Evolutionary conservation across 352 stramenopile genomes (phyloP).

Genomic region (Phytophthora meadii): DNA sequence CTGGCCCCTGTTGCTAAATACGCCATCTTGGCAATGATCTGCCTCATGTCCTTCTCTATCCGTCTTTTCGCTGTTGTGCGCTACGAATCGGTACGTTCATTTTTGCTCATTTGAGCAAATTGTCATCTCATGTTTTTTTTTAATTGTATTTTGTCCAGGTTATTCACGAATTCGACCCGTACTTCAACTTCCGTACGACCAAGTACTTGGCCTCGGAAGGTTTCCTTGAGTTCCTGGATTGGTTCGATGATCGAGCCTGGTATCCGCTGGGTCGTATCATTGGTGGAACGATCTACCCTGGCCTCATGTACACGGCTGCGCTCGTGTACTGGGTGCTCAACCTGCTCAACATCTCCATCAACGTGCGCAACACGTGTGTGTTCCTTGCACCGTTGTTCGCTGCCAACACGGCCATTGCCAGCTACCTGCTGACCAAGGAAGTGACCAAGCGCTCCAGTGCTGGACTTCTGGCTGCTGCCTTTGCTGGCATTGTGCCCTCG

Average conservation of each 20-base stretch:
- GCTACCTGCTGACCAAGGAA: constrained; percentile 92
- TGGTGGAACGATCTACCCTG: constrained; percentile 94
- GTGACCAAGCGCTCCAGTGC: constrained; percentile 90
- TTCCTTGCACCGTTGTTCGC: constrained; percentile 93
- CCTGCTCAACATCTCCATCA: constrained; percentile 92
- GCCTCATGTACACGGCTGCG: constrained; percentile 92
- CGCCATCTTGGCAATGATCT: constrained; percentile 93
- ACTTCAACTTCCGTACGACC: constrained; percentile 99
- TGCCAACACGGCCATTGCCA: constrained; percentile 88
- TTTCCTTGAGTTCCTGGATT: constrained; percentile 97
- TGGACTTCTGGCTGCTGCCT: constrained; percentile 91
- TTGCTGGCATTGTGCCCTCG: constrained; percentile 97
- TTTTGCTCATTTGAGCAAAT: background rate
- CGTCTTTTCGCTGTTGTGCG: constrained; percentile 93
- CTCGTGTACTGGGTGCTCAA: constrained; percentile 92
- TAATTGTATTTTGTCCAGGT: constrained; percentile 45
- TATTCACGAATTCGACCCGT: constrained; percentile 94
- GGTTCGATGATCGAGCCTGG: constrained; percentile 97
- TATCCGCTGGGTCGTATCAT: constrained; percentile 94
- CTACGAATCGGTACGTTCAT: constrained; percentile 86
- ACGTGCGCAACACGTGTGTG: constrained; percentile 93
- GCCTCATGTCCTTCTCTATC: constrained; percentile 93
- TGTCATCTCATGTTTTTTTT: too few relatives aligned
- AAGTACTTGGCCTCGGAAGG: constrained; percentile 96
- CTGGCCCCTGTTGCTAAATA: constrained; percentile 88